These are phyloP conservation scores for Lasiosphaeris hirsuta DNA, from an alignment of 495 filamentous ascomycete species.

Conservation along the genomic window DNA sequence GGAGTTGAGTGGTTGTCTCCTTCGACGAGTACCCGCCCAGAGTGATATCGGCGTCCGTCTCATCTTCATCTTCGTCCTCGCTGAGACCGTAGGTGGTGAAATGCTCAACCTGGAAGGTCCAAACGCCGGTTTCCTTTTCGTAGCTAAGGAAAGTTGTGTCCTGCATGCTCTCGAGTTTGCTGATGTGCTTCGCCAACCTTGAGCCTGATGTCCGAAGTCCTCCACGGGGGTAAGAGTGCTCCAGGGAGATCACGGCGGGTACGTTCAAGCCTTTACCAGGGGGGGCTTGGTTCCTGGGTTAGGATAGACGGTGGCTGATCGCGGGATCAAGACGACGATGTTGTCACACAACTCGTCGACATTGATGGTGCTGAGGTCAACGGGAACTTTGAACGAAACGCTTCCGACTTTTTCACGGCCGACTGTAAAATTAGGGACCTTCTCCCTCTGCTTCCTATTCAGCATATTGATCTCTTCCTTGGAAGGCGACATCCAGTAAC, in stretches of 20 bases:
- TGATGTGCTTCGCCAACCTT: conserved; percentile 73
- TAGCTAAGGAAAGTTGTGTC: conserved; percentile 82
- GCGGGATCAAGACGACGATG: conserved; percentile 69
- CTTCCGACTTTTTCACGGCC: conserved; percentile 77
- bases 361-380: conserved; percentile 71
- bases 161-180: conserved; percentile 67
- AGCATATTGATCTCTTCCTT: conserved; percentile 68
- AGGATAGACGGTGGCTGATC: conserved; percentile 83
- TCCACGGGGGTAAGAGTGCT: conserved; percentile 85
- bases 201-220: conserved; percentile 26
- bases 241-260: conserved; percentile 75
- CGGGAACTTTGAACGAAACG: conserved; percentile 74
- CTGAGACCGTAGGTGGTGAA: conserved; percentile 95
- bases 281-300: conserved; percentile 70
- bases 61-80: conserved; percentile 73
- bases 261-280: conserved; percentile 87
- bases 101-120: conserved; percentile 89
- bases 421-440: conserved; percentile 68
- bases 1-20: not conserved
- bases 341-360: conserved; percentile 66
- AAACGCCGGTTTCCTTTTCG: conserved; percentile 71
- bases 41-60: conserved; percentile 50
- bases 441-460: conserved; percentile 67
- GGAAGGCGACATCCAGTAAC: conserved; percentile 82
- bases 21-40: conserved; percentile 9